Percentiles rank a stretch among this genome's conserved stretches.
Evolutionary conservation across 2,329 filamentous ascomycete species (phyloP).

Genomic region (Penicillium sp.): DNA sequence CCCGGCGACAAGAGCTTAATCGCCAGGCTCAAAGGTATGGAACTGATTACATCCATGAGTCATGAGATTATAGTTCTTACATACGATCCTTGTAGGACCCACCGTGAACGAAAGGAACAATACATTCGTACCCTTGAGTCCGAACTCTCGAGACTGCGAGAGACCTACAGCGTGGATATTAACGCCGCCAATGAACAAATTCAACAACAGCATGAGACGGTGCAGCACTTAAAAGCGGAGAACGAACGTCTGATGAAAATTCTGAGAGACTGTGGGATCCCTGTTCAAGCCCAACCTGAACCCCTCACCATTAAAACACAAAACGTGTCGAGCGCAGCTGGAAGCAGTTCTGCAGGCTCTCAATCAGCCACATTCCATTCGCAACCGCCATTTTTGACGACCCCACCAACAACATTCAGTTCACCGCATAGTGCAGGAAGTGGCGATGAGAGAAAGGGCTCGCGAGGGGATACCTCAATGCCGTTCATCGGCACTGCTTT

Average conservation of each 20-base stretch:
- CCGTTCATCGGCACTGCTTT: not conserved
- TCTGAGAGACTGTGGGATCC: constrained; percentile 56
- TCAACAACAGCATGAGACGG: constrained; percentile 66
- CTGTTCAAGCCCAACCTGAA: constrained; percentile 49
- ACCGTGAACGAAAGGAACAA: constrained; percentile 92
- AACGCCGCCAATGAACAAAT: constrained; percentile 47
- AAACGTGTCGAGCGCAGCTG: not conserved
- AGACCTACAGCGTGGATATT: constrained; percentile 64
- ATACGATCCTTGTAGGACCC: constrained; percentile 60
- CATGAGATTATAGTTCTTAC: constrained; percentile 16
- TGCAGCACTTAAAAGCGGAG: constrained; percentile 72
- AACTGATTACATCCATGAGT: constrained; percentile 3
- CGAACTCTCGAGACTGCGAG: constrained; percentile 83
- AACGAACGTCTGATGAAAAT: constrained; percentile 69
- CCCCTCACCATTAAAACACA: constrained; percentile 29
- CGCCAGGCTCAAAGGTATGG: constrained; percentile 86
- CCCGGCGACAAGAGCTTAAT: constrained; percentile 87
- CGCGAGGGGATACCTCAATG: constrained; percentile 22
- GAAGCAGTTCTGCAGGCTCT: constrained; percentile 35
- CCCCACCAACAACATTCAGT: constrained; percentile 30
- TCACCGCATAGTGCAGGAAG: constrained; percentile 27
- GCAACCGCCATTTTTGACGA: constrained; percentile 24
- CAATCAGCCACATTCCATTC: constrained; percentile 23
- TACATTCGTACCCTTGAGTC: constrained; percentile 94
- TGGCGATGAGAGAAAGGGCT: constrained; percentile 24